Evolutionary conservation across 2,329 filamentous ascomycete species (phyloP), one percentile per base, ranked within the genome.

Genomic region (Fusarium clavum): DNA sequence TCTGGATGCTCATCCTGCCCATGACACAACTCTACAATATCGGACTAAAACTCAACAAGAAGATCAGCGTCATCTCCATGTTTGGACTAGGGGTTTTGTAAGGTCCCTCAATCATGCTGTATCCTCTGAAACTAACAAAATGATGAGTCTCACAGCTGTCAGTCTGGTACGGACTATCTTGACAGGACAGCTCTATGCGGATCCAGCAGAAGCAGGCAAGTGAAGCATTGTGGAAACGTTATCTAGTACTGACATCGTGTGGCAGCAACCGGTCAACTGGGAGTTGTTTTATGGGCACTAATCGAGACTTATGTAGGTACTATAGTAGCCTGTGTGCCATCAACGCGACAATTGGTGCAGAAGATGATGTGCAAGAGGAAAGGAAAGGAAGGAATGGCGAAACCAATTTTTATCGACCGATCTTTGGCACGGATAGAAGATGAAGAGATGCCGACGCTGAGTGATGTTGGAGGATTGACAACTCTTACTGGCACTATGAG

Each of bases 1-100:
- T 55, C 4, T 66, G 63, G 63, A 66, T 66, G 61, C 61, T 66
- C 2, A 27, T 65, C 2, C 24, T 66, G 3, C 63, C 63, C 3
- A 44, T 65, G 61, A 55, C 63, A 0, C 63, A 66, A 5, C n/a
- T 66, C 1, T 51, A 45, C 2, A 54, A 66, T 0, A 25, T 66
- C 0, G 55, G 55, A 4, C 27, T 66, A 0, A 60, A 38, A 25
- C 34, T 38, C 0, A 47, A 34, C 2, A 65, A 61, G 12, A 66
- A 61, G 38, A 41, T 65, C 1, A 20, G 1, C 3, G 60, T 63
- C 0, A 47, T 63, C 7, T 20, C 14, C 0, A 55, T 63, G 60
- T 65, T 65, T 46, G 45, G 63, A 0, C 5, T 65, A 1, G 63
- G 63, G 1, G 0, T 65, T 0, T 55, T 66, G 63, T 66, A 38